Evolutionary conservation across 441 rosid species (phyloP).

Genomic region (Aleurites moluccanus): DNA sequence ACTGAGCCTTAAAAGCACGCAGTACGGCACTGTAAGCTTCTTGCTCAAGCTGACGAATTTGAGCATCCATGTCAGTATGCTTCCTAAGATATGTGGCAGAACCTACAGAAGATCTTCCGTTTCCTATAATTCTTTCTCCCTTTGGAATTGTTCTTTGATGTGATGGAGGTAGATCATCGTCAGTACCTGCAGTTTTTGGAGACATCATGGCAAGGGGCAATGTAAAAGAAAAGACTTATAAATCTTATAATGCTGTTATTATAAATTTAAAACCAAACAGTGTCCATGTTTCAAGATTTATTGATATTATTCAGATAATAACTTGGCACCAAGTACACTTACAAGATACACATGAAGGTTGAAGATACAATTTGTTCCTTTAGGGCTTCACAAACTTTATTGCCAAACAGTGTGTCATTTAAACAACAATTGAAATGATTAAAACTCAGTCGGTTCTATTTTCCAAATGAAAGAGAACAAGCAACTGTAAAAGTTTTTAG

Average conservation of each 20-base stretch:
- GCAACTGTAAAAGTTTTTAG: background rate
- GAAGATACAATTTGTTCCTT: background rate
- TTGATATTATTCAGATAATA: background rate
- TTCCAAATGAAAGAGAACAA: background rate
- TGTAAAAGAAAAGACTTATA: conserved; percentile 15
- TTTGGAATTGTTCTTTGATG: conserved; percentile 39
- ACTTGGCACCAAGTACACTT: background rate
- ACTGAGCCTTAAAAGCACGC: conserved; percentile 97
- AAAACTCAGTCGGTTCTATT: background rate
- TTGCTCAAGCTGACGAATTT: conserved; percentile 90
- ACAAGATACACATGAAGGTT: background rate
- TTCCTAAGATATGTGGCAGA: conserved; percentile 40
- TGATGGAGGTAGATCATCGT: conserved; percentile 52
- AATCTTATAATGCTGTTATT: no score
- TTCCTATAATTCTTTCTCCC: conserved; percentile 38
- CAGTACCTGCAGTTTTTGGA: conserved; percentile 45
- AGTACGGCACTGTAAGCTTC: conserved; percentile 91
- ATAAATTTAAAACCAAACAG: background rate
- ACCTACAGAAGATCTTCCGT: conserved; percentile 52
- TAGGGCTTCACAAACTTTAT: background rate
- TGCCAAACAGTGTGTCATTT: background rate
- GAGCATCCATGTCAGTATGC: conserved; percentile 69
- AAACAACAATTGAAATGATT: background rate
- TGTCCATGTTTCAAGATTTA: background rate
- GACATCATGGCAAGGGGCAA: conserved; percentile 12